Base-by-base conservation (phyloP, 225 moss, liverwort and hornwort species). In the Physcomitrellopsis africana region DNA sequence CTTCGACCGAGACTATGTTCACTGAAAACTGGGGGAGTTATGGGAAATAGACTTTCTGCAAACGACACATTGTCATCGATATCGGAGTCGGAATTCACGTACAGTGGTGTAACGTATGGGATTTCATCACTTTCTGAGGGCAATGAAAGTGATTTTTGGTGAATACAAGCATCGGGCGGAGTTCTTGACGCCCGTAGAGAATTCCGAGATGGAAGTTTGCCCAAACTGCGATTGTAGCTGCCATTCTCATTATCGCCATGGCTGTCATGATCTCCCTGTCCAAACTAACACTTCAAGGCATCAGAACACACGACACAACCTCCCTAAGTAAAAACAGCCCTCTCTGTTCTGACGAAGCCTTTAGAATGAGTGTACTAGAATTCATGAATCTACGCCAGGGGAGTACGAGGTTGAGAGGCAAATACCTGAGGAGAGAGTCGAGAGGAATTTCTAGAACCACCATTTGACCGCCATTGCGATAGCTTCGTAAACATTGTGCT, bases 1-100 rank as follows among this genome's bases (percentile, higher is more conserved):
- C 65, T 70, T n/a, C 41, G 26, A 22, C 60, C 72, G 7, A 23
- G 47, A 11, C 56, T 59, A 5, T 52, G 54, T 24, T 76, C 76
- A 5, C 52, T 37, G 32, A 37, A 37, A 37, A 37, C 68, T 1
- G 81, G 68, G 9, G 86, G 81, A 20, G 87, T 74, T 10, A 79
- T 43, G 20, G 87, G 87, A 64, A 84, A 87, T 71, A 87, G 32
- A 44, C 80, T 70, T 52, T 87, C 87, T 26, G 87, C 87, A 43
- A 84, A 84, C 23, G 84, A 81, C 24, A 87, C 80, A 22, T 84
- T 76, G 55, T 69, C 81, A 15, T 82, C 87, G 60, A 56, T 76
- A 53, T 81, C 76, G 63, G 73, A 69, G 68, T 77, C 63, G 68
- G 58, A 70, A 29, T 74, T 76, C 70, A 52, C 56, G 43, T 37